Evolutionary conservation across 1,284 basidiomycete genomes (phyloP).

Genomic region (Pseudozyma tsukubaensis): DNA sequence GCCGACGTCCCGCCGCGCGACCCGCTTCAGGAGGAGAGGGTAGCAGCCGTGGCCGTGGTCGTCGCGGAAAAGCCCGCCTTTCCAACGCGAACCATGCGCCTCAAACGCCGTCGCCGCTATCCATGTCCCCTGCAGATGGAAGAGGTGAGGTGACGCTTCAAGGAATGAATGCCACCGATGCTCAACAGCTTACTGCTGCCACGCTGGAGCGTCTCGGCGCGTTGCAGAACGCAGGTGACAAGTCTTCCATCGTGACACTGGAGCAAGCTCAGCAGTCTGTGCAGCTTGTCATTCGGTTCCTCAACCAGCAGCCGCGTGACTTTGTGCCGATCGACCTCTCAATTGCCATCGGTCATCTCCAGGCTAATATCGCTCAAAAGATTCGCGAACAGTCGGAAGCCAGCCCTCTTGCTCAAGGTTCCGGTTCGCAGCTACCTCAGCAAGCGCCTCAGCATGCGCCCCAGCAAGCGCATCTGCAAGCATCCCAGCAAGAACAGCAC

Average conservation of each 20-base stretch:
- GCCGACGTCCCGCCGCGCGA: slow-evolving; percentile 12
- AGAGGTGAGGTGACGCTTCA: slow-evolving; percentile 3
- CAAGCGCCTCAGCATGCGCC: background rate
- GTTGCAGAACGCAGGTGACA: slow-evolving; percentile 16
- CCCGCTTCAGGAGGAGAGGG: slow-evolving; percentile 1
- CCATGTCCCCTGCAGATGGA: slow-evolving; percentile 33
- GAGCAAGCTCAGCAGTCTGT: slow-evolving; percentile 43
- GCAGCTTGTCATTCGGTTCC: slow-evolving; percentile 38
- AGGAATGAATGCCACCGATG: slow-evolving; percentile 8
- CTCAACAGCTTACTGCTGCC: slow-evolving; percentile 19
- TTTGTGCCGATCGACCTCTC: slow-evolving; percentile 40
- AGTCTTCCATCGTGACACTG: slow-evolving; percentile 26
- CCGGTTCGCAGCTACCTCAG: background rate
- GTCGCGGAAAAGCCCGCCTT: slow-evolving; percentile 29
- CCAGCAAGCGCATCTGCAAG: too few species aligned
- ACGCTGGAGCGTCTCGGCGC: slow-evolving; percentile 26
- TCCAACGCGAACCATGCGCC: slow-evolving; percentile 36
- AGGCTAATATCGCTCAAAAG: slow-evolving; percentile 46
- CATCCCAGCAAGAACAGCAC: too few species aligned
- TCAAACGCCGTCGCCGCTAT: slow-evolving; percentile 40
- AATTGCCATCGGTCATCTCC: slow-evolving; percentile 40
- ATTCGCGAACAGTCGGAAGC: slow-evolving; percentile 16
- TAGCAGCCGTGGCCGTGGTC: slow-evolving; percentile 24
- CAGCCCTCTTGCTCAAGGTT: slow-evolving; percentile 1
- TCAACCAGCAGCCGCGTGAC: slow-evolving; percentile 44